A percentile compares a stretch with the other conserved stretches of the same genome.
phyloP scores from a whole-genome alignment of 1,284 basidiomycete species.

The Erythrobasidium hasegawianum region DNA sequence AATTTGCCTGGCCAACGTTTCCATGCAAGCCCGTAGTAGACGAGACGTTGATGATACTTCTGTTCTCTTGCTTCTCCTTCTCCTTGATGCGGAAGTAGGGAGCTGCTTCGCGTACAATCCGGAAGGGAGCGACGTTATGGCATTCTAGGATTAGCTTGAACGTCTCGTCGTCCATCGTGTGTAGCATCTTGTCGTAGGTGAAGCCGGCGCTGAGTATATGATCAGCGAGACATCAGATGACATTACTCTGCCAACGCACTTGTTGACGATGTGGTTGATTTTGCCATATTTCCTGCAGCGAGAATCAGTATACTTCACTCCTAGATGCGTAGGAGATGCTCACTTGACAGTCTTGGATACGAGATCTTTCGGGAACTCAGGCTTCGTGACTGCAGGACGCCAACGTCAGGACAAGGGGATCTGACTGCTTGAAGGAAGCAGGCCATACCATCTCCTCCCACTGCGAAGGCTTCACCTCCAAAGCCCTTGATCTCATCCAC shows the following conservation, averaged over 20 bases:
- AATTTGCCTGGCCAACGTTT: constrained; percentile 79
- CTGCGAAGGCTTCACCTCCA: constrained; percentile 70
- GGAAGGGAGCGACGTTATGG: constrained; percentile 76
- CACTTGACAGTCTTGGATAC: constrained; percentile 71
- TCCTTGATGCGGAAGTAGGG: constrained; percentile 79
- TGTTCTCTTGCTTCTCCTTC: constrained; percentile 57
- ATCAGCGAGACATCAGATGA: neutral
- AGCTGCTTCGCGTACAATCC: constrained; percentile 74
- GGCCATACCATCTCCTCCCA: constrained; percentile 69
- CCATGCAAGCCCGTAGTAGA: constrained; percentile 73
- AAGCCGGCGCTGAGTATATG: constrained; percentile 58
- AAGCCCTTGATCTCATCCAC: constrained; percentile 66
- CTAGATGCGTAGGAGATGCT: constrained; percentile 46
- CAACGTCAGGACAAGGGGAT: constrained; percentile 57
- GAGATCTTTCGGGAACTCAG: constrained; percentile 74
- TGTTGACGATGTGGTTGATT: constrained; percentile 81
- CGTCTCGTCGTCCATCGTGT: constrained; percentile 76
- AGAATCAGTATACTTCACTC: neutral
- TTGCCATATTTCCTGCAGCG: constrained; percentile 64
- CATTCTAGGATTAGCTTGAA: constrained; percentile 78
- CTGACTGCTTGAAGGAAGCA: constrained; percentile 61
- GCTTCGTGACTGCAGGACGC: constrained; percentile 70
- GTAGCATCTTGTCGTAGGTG: constrained; percentile 79
- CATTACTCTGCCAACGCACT: constrained; percentile 49
- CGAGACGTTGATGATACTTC: constrained; percentile 66